phyloP scores from a whole-genome alignment of 1,284 basidiomycete genomes.

The Schizopora paradoxa region DNA sequence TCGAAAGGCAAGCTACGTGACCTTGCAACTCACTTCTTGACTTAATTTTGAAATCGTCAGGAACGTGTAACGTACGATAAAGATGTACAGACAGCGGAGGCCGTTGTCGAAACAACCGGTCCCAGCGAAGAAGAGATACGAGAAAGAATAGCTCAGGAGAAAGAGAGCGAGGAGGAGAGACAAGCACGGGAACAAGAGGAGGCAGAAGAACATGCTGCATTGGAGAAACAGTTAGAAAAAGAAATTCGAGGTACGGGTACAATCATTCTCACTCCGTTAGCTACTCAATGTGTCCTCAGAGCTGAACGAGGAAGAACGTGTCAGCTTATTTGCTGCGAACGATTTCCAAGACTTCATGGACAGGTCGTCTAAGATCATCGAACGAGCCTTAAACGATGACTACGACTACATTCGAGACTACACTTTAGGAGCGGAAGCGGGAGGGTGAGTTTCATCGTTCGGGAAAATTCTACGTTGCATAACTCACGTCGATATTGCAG shows the following conservation, averaged over 20 bases:
- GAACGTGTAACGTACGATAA: constrained; percentile 93
- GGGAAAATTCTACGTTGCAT: constrained; percentile 1
- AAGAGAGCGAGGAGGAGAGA: constrained; percentile 62
- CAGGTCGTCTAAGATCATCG: constrained; percentile 90
- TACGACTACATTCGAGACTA: constrained; percentile 99
- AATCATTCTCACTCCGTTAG: neutral
- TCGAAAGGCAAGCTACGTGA: constrained; percentile 52
- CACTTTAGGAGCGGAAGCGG: constrained; percentile 74
- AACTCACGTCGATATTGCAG: constrained; percentile 35
- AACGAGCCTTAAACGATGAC: constrained; percentile 91
- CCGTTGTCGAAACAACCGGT: constrained; percentile 43
- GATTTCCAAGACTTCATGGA: constrained; percentile 94
- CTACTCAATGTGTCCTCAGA: constrained; percentile 40
- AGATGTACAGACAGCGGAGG: constrained; percentile 82
- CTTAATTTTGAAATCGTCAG: constrained; percentile 31
- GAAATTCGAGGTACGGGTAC: constrained; percentile 62
- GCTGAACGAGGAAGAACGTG: constrained; percentile 78
- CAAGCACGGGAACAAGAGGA: constrained; percentile 72
- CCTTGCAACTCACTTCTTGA: neutral
- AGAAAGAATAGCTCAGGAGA: constrained; percentile 61
- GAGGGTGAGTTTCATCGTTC: constrained; percentile 45
- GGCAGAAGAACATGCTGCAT: constrained; percentile 71
- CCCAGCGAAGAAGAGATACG: constrained; percentile 70
- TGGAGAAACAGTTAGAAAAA: constrained; percentile 78
- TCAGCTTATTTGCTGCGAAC: constrained; percentile 75